phyloP scores from a whole-genome alignment of 1,284 basidiomycete species.

The Irpex lacteus region DNA sequence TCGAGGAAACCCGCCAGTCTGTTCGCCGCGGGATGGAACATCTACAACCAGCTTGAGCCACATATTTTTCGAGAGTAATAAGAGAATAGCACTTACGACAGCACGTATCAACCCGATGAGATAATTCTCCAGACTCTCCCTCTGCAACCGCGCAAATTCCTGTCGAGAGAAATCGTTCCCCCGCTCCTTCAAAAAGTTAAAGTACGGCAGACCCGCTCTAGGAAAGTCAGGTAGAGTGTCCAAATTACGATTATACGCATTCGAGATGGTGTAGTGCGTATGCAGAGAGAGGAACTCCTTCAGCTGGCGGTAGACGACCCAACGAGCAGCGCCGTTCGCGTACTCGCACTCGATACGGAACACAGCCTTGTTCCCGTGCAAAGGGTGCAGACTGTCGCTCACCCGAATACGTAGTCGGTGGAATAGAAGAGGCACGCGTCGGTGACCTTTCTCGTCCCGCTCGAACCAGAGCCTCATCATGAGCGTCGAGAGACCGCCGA shows the following conservation, averaged over 20 bases:
- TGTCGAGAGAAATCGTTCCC: conserved; percentile 53
- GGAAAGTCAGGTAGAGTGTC: conserved; percentile 93
- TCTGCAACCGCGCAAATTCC: conserved; percentile 79
- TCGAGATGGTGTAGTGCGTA: conserved; percentile 87
- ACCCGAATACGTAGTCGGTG: conserved; percentile 84
- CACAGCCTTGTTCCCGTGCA: conserved; percentile 75
- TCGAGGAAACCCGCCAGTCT: conserved; percentile 94
- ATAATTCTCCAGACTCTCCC: conserved; percentile 86
- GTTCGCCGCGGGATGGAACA: conserved; percentile 96
- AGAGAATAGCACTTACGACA: conserved; percentile 56
- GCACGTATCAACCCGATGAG: conserved; percentile 86
- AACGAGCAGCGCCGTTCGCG: conserved; percentile 90
- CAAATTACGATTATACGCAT: conserved; percentile 67
- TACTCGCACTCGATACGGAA: conserved; percentile 97
- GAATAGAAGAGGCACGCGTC: conserved; percentile 85
- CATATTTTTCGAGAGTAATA: conserved; percentile 1
- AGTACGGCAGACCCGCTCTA: conserved; percentile 85
- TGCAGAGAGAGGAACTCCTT: conserved; percentile 93
- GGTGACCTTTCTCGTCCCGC: conserved; percentile 82
- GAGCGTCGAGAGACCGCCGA: conserved; percentile 78
- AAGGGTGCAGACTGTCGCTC: conserved; percentile 83
- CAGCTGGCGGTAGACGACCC: conserved; percentile 95
- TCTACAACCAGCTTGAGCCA: conserved; percentile 45
- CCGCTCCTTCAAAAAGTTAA: conserved; percentile 74
- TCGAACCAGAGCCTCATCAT: conserved; percentile 91